Evolutionary conservation across 495 filamentous ascomycete genomes (phyloP).

Genomic region (Penicillium canescens): DNA sequence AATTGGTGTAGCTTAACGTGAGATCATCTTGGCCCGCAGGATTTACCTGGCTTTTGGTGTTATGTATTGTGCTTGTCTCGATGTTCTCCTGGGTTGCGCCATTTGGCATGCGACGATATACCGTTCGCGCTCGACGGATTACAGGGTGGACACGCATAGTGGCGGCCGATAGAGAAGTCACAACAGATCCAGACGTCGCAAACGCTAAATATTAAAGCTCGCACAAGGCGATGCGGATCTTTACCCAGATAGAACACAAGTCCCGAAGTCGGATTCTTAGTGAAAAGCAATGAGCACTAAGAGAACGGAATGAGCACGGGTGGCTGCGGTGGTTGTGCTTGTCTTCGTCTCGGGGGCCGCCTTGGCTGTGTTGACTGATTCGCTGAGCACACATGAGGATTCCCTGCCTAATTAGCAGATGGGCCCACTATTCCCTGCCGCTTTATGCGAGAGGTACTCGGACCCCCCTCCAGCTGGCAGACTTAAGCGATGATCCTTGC

Average conservation of each 20-base stretch:
- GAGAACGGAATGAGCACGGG: too few species aligned
- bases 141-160: slow-evolving; percentile 8
- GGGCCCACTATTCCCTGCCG: too few species aligned
- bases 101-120: slow-evolving; percentile 1
- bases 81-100: not conserved
- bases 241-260: not conserved
- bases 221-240: not conserved
- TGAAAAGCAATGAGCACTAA: too few species aligned
- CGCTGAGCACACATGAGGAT: too few species aligned
- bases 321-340: too few species aligned
- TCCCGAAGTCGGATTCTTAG: slow-evolving; percentile 9
- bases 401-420: too few species aligned
- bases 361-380: too few species aligned
- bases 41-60: not conserved
- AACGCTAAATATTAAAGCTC: not conserved
- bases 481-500: too few species aligned
- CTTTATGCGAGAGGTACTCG: too few species aligned
- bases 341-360: too few species aligned
- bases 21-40: not conserved
- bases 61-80: not conserved
- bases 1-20: not conserved
- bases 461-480: too few species aligned
- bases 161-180: not conserved
- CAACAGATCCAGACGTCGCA: not conserved
- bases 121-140: slow-evolving; percentile 10